Conservation (phyloP, 768 basidiomycete species). For the Amyloporia xantha region DNA sequence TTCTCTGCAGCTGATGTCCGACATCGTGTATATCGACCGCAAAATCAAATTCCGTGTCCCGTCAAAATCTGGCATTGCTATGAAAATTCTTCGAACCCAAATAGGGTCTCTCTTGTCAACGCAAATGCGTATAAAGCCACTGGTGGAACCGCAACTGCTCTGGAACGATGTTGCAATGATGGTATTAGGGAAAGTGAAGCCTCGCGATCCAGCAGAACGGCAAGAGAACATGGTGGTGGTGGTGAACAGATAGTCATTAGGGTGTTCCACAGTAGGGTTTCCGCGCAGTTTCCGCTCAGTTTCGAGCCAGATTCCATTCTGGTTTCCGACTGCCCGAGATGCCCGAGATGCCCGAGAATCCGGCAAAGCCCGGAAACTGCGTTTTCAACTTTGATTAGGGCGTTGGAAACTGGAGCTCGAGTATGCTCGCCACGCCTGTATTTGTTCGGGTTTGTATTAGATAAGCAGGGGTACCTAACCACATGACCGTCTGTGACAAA, state of each 20-base stretch:
- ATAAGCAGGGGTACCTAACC: too few relatives aligned
- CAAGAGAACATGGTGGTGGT: slow-evolving; percentile 20
- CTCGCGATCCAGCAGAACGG: slow-evolving; percentile 21
- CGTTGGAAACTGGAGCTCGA: too few relatives aligned
- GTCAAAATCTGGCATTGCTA: slow-evolving; percentile 69
- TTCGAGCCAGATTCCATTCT: too few relatives aligned
- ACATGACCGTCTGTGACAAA: too few relatives aligned
- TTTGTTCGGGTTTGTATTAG: too few relatives aligned
- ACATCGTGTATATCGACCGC: slow-evolving; percentile 72
- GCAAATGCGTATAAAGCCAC: slow-evolving; percentile 56
- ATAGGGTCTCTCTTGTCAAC: slow-evolving; percentile 52
- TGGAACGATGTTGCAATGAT: slow-evolving; percentile 74
- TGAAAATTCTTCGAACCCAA: slow-evolving; percentile 71
- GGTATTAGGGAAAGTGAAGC: slow-evolving; percentile 42
- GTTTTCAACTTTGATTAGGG: too few relatives aligned
- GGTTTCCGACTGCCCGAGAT: too few relatives aligned
- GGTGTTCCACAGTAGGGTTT: too few relatives aligned
- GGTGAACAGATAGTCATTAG: slow-evolving; percentile 7
- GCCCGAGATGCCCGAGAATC: too few relatives aligned
- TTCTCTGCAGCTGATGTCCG: slow-evolving; percentile 54
- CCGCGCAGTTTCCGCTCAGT: too few relatives aligned
- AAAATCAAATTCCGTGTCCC: slow-evolving; percentile 70
- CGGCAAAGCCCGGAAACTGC: too few relatives aligned
- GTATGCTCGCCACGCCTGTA: too few relatives aligned
- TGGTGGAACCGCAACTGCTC: slow-evolving; percentile 49